These are phyloP conservation scores for Boletus mariae DNA, from an alignment of 1,284 basidiomycete genomes.

Conservation along the genomic window DNA sequence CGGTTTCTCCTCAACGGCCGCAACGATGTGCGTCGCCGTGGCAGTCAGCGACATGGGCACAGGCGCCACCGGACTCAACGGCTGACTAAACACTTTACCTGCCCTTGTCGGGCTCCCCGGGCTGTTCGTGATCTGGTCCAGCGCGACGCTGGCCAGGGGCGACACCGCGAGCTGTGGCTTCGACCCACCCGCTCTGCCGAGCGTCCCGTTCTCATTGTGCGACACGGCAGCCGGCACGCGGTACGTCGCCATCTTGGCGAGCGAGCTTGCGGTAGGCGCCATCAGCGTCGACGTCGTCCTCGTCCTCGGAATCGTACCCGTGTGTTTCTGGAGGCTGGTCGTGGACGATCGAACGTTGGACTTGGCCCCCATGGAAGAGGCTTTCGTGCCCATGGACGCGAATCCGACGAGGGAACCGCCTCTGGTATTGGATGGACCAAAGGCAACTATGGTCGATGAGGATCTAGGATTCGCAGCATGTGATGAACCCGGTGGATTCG, in stretches of 20 bases:
- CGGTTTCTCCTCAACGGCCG: not conserved
- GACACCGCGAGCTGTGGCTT: slow-evolving; percentile 24
- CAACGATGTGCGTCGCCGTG: slow-evolving; percentile 29
- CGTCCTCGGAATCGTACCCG: slow-evolving; percentile 8
- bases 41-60: slow-evolving; percentile 29
- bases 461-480: slow-evolving; percentile 3
- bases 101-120: slow-evolving; percentile 27
- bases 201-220: slow-evolving; percentile 14
- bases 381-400: slow-evolving; percentile 36
- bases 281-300: slow-evolving; percentile 52
- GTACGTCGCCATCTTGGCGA: slow-evolving; percentile 51
- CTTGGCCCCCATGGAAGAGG: slow-evolving; percentile 35
- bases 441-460: slow-evolving; percentile 22
- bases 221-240: not conserved
- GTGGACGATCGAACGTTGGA: slow-evolving; percentile 18
- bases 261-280: slow-evolving; percentile 73
- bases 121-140: slow-evolving; percentile 46
- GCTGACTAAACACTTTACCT: slow-evolving; percentile 52
- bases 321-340: slow-evolving; percentile 17
- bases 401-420: slow-evolving; percentile 30
- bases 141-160: slow-evolving; percentile 18
- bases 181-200: slow-evolving; percentile 10
- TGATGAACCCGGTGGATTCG: slow-evolving; percentile 10
- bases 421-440: slow-evolving; percentile 17
- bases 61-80: slow-evolving; percentile 33